A percentile compares a stretch with the other conserved stretches of the same genome.
Evolutionary conservation across 495 filamentous ascomycete species (phyloP).

Genomic region (Pseudomonodictys pantanalensis): DNA sequence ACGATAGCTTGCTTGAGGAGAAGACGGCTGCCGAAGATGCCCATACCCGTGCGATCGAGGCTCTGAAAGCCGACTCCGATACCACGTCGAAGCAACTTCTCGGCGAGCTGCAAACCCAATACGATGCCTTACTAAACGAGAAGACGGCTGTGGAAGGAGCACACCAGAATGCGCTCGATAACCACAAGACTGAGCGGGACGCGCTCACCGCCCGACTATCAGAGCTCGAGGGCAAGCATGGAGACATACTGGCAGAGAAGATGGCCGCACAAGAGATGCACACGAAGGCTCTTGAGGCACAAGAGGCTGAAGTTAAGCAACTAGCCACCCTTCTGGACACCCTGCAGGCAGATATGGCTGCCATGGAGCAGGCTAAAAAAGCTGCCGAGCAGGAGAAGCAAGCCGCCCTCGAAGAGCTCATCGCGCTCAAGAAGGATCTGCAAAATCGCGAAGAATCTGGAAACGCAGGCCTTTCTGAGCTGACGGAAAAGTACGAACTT

Average conservation of each 20-base stretch:
- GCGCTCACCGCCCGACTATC: background rate
- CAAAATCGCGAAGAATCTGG: slow-evolving; percentile 8
- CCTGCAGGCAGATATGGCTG: slow-evolving; percentile 10
- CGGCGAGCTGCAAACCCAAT: slow-evolving; percentile 24
- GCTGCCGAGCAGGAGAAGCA: background rate
- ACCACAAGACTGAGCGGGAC: slow-evolving; percentile 4
- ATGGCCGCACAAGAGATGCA: slow-evolving; percentile 13
- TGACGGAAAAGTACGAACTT: slow-evolving; percentile 24
- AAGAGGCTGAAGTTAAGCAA: slow-evolving; percentile 20
- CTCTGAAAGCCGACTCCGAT: slow-evolving; percentile 23
- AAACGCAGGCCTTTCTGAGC: slow-evolving; percentile 4
- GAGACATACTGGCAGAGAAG: slow-evolving; percentile 13
- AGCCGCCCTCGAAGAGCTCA: slow-evolving; percentile 1
- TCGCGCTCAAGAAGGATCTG: slow-evolving; percentile 6
- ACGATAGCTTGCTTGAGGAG: slow-evolving; percentile 8
- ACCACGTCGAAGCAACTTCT: slow-evolving; percentile 19
- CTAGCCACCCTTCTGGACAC: slow-evolving; percentile 19
- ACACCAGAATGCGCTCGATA: slow-evolving; percentile 5
- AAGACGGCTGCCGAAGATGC: slow-evolving; percentile 27
- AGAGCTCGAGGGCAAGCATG: slow-evolving; percentile 1
- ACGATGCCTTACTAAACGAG: slow-evolving; percentile 23
- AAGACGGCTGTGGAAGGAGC: slow-evolving; percentile 5
- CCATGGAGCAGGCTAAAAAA: slow-evolving; percentile 20
- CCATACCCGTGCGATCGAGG: slow-evolving; percentile 22
- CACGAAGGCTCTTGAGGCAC: background rate